Conservation (phyloP, 352 stramenopile species). For the Pythium rhizo-oryzae region DNA sequence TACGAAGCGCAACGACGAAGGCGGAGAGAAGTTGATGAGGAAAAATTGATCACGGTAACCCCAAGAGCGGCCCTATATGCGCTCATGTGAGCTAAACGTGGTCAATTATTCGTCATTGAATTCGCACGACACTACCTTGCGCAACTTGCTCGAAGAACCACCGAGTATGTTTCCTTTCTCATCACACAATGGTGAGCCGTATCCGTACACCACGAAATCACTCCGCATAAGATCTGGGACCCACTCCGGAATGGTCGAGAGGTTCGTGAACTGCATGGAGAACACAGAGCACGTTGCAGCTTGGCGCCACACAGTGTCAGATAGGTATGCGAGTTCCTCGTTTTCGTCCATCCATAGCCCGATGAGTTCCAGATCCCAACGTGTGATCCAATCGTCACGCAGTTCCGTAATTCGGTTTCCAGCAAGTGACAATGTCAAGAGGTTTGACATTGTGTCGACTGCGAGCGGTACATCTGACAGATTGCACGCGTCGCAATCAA, state of each 20-base stretch:
- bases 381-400: slow-evolving; percentile 14
- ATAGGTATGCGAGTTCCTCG: not conserved
- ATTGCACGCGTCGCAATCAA: slow-evolving; percentile 15
- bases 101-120: not conserved
- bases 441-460: slow-evolving; percentile 13
- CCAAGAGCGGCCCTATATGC: slow-evolving; percentile 19
- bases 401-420: slow-evolving; percentile 1
- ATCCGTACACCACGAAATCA: slow-evolving; percentile 16
- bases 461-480: slow-evolving; percentile 9
- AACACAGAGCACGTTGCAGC: slow-evolving; percentile 13
- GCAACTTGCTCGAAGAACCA: not conserved
- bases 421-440: slow-evolving; percentile 8
- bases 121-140: not conserved
- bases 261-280: slow-evolving; percentile 16
- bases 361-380: not conserved
- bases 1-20: not conserved
- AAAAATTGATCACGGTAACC: not conserved
- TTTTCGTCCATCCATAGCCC: slow-evolving; percentile 22
- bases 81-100: slow-evolving; percentile 12
- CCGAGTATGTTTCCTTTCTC: not conserved
- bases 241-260: slow-evolving; percentile 11
- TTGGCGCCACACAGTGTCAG: slow-evolving; percentile 19
- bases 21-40: slow-evolving; percentile 4
- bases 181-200: slow-evolving; percentile 27
- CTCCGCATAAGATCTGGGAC: not conserved